Percentiles rank a stretch among this genome's conserved stretches.
These are phyloP conservation scores for Candida awuae DNA, from an alignment of 805 yeast genomes.

Conservation along the genomic window DNA sequence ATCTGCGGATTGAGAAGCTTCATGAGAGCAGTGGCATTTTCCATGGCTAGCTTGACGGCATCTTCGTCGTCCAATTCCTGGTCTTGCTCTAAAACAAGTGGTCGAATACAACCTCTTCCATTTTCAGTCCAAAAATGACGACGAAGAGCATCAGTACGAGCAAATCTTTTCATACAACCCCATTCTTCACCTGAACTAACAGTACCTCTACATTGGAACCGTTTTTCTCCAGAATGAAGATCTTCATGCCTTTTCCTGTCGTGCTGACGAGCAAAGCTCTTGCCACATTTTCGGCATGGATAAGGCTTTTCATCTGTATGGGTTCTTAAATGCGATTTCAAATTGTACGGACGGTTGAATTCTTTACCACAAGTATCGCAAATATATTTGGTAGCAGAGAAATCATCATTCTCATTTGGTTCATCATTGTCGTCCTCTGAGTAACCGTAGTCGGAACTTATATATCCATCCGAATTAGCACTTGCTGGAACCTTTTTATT, in stretches of 20 bases:
- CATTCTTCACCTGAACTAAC: slow-evolving; percentile 47
- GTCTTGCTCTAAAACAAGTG: slow-evolving; percentile 35
- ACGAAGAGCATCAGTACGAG: slow-evolving; percentile 70
- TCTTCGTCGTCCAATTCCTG: slow-evolving; percentile 4
- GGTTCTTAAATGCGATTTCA: slow-evolving; percentile 84
- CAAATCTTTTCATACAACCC: slow-evolving; percentile 80
- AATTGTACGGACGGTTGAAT: slow-evolving; percentile 87
- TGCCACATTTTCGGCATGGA: slow-evolving; percentile 64
- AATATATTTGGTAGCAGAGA: slow-evolving; percentile 48
- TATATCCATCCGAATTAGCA: background rate
- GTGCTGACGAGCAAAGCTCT: slow-evolving; percentile 75
- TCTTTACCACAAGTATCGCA: slow-evolving; percentile 80
- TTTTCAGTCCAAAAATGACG: slow-evolving; percentile 76
- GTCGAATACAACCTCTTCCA: slow-evolving; percentile 64
- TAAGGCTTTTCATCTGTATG: slow-evolving; percentile 83
- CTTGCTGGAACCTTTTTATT: background rate
- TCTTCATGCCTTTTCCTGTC: slow-evolving; percentile 72
- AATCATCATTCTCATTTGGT: slow-evolving; percentile 44
- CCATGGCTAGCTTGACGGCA: slow-evolving; percentile 13
- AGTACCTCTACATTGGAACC: slow-evolving; percentile 62
- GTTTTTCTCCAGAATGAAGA: slow-evolving; percentile 68
- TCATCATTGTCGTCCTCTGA: slow-evolving; percentile 4
- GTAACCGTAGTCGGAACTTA: slow-evolving; percentile 19
- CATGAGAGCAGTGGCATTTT: slow-evolving; percentile 5
- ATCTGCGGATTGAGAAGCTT: background rate